Conservation (phyloP, 805 yeast genomes). For the Starmerella davenportii region DNA sequence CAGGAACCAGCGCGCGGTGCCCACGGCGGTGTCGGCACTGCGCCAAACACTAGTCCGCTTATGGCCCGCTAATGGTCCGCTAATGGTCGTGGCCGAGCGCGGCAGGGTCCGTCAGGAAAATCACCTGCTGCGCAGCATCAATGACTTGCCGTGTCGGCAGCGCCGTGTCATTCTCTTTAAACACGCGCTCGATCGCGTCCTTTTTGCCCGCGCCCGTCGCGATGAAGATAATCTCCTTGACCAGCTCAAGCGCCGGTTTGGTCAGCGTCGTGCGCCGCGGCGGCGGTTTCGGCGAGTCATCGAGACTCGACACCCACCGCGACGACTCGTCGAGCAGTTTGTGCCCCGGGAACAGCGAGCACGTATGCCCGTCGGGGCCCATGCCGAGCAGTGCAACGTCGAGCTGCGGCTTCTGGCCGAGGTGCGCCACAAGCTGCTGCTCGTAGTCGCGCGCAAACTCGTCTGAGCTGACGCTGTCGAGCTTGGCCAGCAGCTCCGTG, state of each 20-base stretch:
- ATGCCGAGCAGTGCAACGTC: constrained; percentile 71
- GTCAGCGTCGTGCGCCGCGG: constrained; percentile 78
- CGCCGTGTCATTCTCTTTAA: constrained; percentile 28
- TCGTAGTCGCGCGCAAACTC: constrained; percentile 33
- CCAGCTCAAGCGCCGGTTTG: constrained; percentile 47
- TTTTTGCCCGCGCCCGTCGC: constrained; percentile 84
- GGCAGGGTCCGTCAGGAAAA: constrained; percentile 72
- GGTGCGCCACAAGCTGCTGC: constrained; percentile 32
- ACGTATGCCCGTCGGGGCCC: constrained; percentile 94
- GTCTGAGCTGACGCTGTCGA: constrained; percentile 4
- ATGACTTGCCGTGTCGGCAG: constrained; percentile 62
- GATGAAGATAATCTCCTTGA: constrained; percentile 49
- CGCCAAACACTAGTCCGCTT: too few species aligned
- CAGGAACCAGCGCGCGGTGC: too few species aligned
- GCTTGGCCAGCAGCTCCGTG: constrained; percentile 29
- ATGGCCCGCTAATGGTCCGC: too few species aligned
- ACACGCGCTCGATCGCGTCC: constrained; percentile 49
- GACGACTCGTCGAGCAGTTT: constrained; percentile 37
- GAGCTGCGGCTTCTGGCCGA: constrained; percentile 22
- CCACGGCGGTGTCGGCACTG: too few species aligned
- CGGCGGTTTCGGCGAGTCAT: constrained; percentile 87
- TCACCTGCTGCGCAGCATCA: constrained; percentile 33
- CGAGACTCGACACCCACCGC: constrained; percentile 41
- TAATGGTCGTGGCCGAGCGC: constrained; percentile 39
- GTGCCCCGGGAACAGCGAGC: constrained; percentile 84